Base-by-base conservation (phyloP, 164 flowering plant genomes). In the Chimonanthus salicifolius region DNA sequence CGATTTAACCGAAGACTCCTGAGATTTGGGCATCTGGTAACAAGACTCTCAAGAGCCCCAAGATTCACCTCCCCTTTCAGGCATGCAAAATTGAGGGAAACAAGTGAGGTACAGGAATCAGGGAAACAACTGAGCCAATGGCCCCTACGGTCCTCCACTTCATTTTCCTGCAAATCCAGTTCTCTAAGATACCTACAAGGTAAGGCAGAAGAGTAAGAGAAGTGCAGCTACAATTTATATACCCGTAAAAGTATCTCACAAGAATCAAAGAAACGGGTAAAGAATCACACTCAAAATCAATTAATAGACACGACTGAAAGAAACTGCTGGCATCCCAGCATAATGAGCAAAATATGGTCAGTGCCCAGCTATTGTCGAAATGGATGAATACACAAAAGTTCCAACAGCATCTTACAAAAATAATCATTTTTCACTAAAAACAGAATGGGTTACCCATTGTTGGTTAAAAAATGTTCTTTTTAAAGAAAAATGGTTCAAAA, bases 41-140 rank as follows among this genome's bases (percentile, higher is more conserved):
- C 97, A 58, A 93, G 91, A 73, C 89, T 87, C 84, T 91, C 94
- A 47, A 93, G 89, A 43, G 91, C 85, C 60, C 83, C 81, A 62
- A 84, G 73, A 77, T 83, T 89, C 47, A 91, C 88, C 74, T 89
- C 93, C 58, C 92, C 96, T 77, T 81, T 89, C 33, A 90, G 89
- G 83, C 96, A 91, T 15, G 96, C 89, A 81, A 91, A 89, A 85
- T 91, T 89, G 62, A 92, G 81, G 20, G 96, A 86, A 67, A 87
- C 88, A 7, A 92, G 92, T 47, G 96, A 88, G 2, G 94, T 89
- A 77, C 85, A 87, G 71, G 82, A 85, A 7, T 88, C 93, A 15
- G 94, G 92, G 72, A 92, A 91, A 83, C 90, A 87, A 78, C 88
- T 83, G 47, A 92, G 89, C 98, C 98, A 92, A 18, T 88, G 87